Evolutionary conservation across 352 stramenopile species (phyloP).

Genomic region (Phytopythium vexans): DNA sequence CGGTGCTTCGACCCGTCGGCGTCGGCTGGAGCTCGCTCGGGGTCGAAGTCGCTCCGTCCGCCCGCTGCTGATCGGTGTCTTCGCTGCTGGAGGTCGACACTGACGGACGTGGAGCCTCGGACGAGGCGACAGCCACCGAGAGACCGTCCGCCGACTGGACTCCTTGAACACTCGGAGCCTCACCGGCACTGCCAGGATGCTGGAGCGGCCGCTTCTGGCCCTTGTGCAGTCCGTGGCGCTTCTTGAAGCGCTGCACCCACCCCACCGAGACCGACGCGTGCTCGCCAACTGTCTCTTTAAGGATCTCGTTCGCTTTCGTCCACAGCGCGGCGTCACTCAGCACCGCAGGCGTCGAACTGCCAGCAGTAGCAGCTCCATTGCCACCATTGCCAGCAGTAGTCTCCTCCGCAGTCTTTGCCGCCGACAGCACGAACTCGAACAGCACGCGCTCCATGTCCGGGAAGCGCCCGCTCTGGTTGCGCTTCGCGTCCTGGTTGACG

Average conservation of each 20-base stretch:
- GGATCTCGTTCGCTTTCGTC: slow-evolving; percentile 36
- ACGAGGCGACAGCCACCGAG: no score
- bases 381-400: not conserved
- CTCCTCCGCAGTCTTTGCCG: slow-evolving; percentile 1
- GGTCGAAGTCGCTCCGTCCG: slow-evolving; percentile 6
- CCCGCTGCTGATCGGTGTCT: not conserved
- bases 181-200: not conserved
- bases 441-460: slow-evolving; percentile 31
- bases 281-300: slow-evolving; percentile 11
- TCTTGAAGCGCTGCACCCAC: slow-evolving; percentile 37
- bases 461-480: slow-evolving; percentile 29
- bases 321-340: slow-evolving; percentile 24
- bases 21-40: slow-evolving; percentile 2
- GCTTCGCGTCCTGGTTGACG: slow-evolving; percentile 25
- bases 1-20: not conserved
- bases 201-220: slow-evolving; percentile 2
- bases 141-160: no score
- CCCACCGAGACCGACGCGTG: slow-evolving; percentile 22
- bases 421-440: slow-evolving; percentile 12
- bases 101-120: no score
- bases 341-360: not conserved
- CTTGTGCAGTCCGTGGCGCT: slow-evolving; percentile 29
- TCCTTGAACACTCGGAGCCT: no score
- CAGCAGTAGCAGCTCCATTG: not conserved
- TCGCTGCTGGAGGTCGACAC: not conserved